Conservation (phyloP, 257 asterid genomes). For the Petunia axillaris region DNA sequence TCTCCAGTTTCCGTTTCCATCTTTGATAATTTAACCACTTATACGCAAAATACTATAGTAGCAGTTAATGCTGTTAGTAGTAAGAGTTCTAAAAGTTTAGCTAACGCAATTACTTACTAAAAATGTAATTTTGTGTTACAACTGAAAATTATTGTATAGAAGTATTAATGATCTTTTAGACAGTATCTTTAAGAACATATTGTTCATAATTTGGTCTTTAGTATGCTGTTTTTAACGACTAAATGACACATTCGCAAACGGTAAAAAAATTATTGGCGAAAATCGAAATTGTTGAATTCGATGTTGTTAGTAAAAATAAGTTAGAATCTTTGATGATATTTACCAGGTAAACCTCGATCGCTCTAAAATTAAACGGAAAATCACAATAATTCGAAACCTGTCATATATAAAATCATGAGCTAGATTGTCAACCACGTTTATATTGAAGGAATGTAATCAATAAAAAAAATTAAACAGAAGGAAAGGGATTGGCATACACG, state of each 20-base stretch:
- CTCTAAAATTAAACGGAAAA: not conserved
- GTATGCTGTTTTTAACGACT: not conserved
- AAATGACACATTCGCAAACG: not conserved
- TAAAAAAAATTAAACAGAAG: too few relatives aligned
- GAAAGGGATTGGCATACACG: not conserved
- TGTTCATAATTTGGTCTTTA: not conserved
- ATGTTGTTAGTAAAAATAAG: not conserved
- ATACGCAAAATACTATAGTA: not conserved
- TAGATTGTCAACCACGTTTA: not conserved
- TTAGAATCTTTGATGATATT: not conserved
- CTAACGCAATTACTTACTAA: not conserved
- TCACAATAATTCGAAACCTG: not conserved
- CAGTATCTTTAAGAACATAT: not conserved
- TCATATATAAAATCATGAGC: not conserved
- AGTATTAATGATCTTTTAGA: not conserved
- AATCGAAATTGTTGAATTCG: not conserved
- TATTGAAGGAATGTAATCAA: not conserved
- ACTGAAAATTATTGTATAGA: not conserved
- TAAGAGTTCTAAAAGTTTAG: not conserved
- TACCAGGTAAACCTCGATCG: not conserved
- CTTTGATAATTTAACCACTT: not conserved
- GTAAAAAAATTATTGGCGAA: too few relatives aligned
- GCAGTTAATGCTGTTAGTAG: not conserved
- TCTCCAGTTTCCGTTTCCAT: not conserved
- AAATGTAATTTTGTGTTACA: not conserved